Base-by-base conservation (phyloP, 768 basidiomycete genomes). In the Mycena pura region DNA sequence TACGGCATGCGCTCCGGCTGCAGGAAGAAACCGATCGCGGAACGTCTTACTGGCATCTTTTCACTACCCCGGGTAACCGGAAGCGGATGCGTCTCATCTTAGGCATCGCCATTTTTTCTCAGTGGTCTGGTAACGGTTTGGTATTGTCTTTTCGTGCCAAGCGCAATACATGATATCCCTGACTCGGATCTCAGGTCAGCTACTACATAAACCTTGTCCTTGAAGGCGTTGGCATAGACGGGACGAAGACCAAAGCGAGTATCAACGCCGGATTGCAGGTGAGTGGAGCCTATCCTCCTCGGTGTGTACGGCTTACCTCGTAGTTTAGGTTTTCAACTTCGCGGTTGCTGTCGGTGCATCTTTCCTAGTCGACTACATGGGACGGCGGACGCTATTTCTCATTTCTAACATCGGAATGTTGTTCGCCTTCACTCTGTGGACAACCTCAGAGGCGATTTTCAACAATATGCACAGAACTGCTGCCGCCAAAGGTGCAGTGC, bases 121-220 rank as follows among this genome's bases (percentile, higher is more conserved):
- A 93, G 62, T 92, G 89, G 91, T 87, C 86, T 49, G 88, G 88
- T 1, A 90, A 89, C 52, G 89, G 88, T 15, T 74, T 91, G 29
- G 84, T 90, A 2, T 88, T 87, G 1, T 28, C n/a, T 7, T 21
- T 10, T 2, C 9, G 32, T 17, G 3, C 17, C 21, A 6, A 14
- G 2, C 6, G 31, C 5, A 24, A 44, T 24, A n/a, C n/a, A 4
- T 27, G 24, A 25, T 19, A 34, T 24, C 27, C 15, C 44, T 54
- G 22, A 55, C 31, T 44, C 1, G 4, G 11, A 25, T 19, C 21
- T 22, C 28, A 59, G 63, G 64, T 62, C 39, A 62, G 60, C 21
- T 90, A 88, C 72, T 92, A 92, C 69, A 89, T 92, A 64, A 84
- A 88, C 62, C 74, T 88, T 15, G 83, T 91, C 3, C 73, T 92